phyloP scores from a whole-genome alignment of 768 basidiomycete species.

The Kwoniella dendrophila region DNA sequence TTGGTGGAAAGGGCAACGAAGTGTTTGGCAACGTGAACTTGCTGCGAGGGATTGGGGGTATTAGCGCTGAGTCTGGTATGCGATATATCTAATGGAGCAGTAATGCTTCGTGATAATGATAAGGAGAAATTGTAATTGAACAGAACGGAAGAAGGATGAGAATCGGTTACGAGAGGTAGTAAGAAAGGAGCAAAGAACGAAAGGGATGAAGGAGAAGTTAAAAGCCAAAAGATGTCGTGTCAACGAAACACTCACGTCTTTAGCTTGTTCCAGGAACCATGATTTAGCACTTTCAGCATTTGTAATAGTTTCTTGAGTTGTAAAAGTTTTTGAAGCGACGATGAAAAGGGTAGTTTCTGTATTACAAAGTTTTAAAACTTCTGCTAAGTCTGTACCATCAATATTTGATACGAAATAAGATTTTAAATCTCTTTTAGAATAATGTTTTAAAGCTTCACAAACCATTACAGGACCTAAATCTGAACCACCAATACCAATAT shows the following conservation, averaged over 20 bases:
- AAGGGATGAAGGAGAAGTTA: too few relatives aligned
- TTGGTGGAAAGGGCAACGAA: slow-evolving; percentile 98
- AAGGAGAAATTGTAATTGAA: too few relatives aligned
- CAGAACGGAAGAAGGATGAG: too few relatives aligned
- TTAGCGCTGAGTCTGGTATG: too few relatives aligned
- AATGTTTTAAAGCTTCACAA: slow-evolving; percentile 92
- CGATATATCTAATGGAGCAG: too few relatives aligned
- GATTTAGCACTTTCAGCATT: slow-evolving; percentile 90
- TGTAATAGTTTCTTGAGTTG: slow-evolving; percentile 99
- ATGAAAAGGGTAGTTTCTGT: slow-evolving; percentile 95
- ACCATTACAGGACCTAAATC: slow-evolving; percentile 99
- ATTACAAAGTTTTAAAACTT: slow-evolving; percentile 76
- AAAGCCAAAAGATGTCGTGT: too few relatives aligned
- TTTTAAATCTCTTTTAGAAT: slow-evolving; percentile 82
- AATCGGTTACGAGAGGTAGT: too few relatives aligned
- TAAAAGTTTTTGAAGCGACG: slow-evolving; percentile 98
- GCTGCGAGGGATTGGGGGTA: slow-evolving; percentile 56
- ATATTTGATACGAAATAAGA: slow-evolving; percentile 95
- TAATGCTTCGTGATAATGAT: too few relatives aligned
- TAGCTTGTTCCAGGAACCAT: slow-evolving; percentile 87
- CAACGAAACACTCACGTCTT: slow-evolving; percentile 69
- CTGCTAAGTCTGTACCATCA: slow-evolving; percentile 95
- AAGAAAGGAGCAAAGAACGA: too few relatives aligned
- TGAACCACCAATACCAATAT: slow-evolving; percentile 98
- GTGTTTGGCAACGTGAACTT: slow-evolving; percentile 93